These are phyloP conservation scores for Ilyonectria sp. DNA, from an alignment of 2,329 filamentous ascomycete genomes.

Conservation along the genomic window DNA sequence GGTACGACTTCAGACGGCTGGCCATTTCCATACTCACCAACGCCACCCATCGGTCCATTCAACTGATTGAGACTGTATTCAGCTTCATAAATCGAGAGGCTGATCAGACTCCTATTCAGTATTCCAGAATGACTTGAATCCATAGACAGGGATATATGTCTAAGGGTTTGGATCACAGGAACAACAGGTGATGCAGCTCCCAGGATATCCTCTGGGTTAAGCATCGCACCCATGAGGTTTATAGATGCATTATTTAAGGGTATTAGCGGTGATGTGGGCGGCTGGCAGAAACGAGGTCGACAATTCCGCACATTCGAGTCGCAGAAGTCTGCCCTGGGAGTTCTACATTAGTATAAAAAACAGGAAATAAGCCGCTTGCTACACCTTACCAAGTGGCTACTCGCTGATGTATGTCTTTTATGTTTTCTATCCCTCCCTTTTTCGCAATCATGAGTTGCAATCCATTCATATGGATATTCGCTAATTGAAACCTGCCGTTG, in stretches of 20 bases:
- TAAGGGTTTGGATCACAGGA: slow-evolving; percentile 2
- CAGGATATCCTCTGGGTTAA: slow-evolving; percentile 4
- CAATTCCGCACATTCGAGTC: slow-evolving; percentile 8
- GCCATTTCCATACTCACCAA: slow-evolving; percentile 1
- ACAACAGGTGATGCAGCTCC: slow-evolving; percentile 9
- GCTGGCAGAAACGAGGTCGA: slow-evolving; percentile 7
- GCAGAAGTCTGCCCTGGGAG: slow-evolving; percentile 3
- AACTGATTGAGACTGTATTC: slow-evolving; percentile 8
- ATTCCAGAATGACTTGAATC: slow-evolving; percentile 6
- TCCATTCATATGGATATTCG: slow-evolving; percentile 9
- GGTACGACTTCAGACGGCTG: slow-evolving; percentile 1
- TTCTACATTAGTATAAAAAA: slow-evolving; percentile 9
- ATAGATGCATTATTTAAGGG: not conserved
- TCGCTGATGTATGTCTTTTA: slow-evolving; percentile 1
- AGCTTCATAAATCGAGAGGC: slow-evolving; percentile 7
- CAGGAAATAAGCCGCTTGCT: not conserved
- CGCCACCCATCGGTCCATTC: not conserved
- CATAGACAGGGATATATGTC: slow-evolving; percentile 7
- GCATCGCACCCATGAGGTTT: slow-evolving; percentile 3
- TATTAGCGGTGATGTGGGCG: not conserved
- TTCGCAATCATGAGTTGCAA: slow-evolving; percentile 4
- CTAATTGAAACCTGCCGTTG: slow-evolving; percentile 8
- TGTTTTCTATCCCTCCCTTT: slow-evolving; percentile 11
- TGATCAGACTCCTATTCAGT: slow-evolving; percentile 2
- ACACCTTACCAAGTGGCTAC: slow-evolving; percentile 8